These are phyloP conservation scores for Vanilla planifolia DNA, from an alignment of 106 monocot species.

Conservation along the genomic window DNA sequence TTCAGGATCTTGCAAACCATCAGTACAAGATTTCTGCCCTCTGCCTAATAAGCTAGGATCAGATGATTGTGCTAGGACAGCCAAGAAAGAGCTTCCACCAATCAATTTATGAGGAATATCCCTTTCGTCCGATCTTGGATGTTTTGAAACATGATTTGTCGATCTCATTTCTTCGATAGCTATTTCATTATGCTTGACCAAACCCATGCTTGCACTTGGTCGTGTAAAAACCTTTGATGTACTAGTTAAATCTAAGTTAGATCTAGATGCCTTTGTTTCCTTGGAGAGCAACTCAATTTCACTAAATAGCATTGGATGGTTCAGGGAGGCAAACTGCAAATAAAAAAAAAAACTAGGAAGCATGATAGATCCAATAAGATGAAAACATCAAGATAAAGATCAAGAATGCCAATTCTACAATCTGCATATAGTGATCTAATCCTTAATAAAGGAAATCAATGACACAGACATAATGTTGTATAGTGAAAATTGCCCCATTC, in stretches of 20 bases:
- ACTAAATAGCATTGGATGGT: conserved; percentile 10
- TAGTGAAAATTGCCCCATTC: not conserved
- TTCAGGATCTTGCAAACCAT: conserved; percentile 26
- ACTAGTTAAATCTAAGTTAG: conserved; percentile 20
- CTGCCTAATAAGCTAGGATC: conserved; percentile 10
- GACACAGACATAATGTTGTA: not conserved
- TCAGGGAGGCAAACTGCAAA: conserved; percentile 27
- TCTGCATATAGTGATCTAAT: not conserved
- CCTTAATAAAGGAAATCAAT: not conserved
- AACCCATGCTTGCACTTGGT: conserved; percentile 13
- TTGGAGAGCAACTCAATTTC: conserved; percentile 26
- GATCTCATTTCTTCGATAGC: conserved; percentile 15
- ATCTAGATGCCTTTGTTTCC: conserved; percentile 19
- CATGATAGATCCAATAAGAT: not conserved
- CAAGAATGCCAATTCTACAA: not conserved
- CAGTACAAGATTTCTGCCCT: conserved; percentile 21
- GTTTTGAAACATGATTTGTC: conserved; percentile 43
- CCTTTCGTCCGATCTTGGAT: conserved; percentile 48
- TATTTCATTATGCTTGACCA: conserved; percentile 15
- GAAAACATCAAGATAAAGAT: not conserved
- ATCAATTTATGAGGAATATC: conserved; percentile 10
- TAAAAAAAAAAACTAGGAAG: not conserved
- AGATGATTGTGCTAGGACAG: conserved; percentile 23
- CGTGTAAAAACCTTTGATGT: conserved; percentile 14
- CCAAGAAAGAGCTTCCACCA: conserved; percentile 10